Percentiles rank a stretch among this genome's conserved stretches.
These are phyloP conservation scores for Fusarium palustre DNA, from an alignment of 2,329 filamentous ascomycete species.

Conservation along the genomic window DNA sequence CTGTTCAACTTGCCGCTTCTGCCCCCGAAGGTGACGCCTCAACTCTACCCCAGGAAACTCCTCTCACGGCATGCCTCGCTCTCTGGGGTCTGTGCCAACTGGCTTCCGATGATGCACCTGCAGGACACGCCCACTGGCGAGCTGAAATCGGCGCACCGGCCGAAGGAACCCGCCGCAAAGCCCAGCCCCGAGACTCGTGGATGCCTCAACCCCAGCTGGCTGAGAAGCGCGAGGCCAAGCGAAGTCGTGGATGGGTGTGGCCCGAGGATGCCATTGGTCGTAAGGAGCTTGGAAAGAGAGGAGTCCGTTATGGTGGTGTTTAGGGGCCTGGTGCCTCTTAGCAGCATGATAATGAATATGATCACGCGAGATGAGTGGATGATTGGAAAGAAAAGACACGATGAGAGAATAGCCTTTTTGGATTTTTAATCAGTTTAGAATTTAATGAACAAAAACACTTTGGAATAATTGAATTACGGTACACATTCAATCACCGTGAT, in stretches of 20 bases:
- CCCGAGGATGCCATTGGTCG: constrained; percentile 79
- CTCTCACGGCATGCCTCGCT: constrained; percentile 77
- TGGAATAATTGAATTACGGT: neutral
- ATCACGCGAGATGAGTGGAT: constrained; percentile 26
- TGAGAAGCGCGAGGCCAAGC: constrained; percentile 82
- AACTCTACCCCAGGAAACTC: constrained; percentile 54
- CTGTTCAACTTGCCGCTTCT: constrained; percentile 66
- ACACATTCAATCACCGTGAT: neutral
- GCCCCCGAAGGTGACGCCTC: constrained; percentile 47
- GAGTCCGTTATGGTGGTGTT: constrained; percentile 65
- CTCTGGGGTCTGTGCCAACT: constrained; percentile 83
- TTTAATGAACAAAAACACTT: constrained; percentile 28
- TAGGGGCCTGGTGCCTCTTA: constrained; percentile 29
- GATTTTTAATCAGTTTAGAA: constrained; percentile 29
- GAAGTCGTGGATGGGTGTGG: constrained; percentile 78
- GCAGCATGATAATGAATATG: constrained; percentile 25
- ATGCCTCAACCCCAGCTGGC: constrained; percentile 78
- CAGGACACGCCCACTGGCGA: constrained; percentile 71
- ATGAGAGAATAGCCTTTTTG: constrained; percentile 25
- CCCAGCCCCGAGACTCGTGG: constrained; percentile 77
- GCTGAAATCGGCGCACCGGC: constrained; percentile 80
- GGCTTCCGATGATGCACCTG: constrained; percentile 66
- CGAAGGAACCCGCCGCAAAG: constrained; percentile 77
- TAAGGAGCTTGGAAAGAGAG: constrained; percentile 77
- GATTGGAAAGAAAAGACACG: constrained; percentile 31